A percentile compares a stretch with the other conserved stretches of the same genome.
These are phyloP conservation scores for Boletus huronensis DNA, from an alignment of 768 basidiomycete species.

Conservation along the genomic window DNA sequence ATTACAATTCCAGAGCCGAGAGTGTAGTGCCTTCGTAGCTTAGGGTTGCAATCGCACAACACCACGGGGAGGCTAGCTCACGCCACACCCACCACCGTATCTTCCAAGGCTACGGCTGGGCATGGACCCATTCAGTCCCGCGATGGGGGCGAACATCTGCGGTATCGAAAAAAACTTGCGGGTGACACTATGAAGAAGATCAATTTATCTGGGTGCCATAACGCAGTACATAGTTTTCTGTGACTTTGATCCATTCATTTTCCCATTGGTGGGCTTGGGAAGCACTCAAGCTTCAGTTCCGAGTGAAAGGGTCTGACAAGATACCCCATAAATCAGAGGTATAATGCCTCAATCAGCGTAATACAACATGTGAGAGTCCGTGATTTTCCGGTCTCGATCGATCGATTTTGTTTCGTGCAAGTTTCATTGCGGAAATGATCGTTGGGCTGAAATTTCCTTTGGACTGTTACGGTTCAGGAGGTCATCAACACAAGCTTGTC, in stretches of 20 bases:
- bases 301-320: background rate
- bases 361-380: background rate
- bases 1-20: slow-evolving; percentile 21
- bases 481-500: too few species aligned
- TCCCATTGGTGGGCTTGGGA: background rate
- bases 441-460: background rate
- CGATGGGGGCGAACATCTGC: too few species aligned
- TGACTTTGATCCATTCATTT: background rate
- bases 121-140: background rate
- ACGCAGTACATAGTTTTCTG: background rate
- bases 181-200: background rate
- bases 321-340: background rate
- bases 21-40: slow-evolving; percentile 25
- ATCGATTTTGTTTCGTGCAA: background rate
- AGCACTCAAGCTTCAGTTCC: background rate
- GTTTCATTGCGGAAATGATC: background rate
- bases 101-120: background rate
- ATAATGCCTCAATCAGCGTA: background rate
- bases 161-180: too few species aligned
- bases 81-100: background rate
- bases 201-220: background rate
- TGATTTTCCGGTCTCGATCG: background rate
- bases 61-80: background rate
- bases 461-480: background rate
- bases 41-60: background rate